These are phyloP conservation scores for Penicillium sp. DNA, from an alignment of 2,329 filamentous ascomycete species.

Conservation along the genomic window DNA sequence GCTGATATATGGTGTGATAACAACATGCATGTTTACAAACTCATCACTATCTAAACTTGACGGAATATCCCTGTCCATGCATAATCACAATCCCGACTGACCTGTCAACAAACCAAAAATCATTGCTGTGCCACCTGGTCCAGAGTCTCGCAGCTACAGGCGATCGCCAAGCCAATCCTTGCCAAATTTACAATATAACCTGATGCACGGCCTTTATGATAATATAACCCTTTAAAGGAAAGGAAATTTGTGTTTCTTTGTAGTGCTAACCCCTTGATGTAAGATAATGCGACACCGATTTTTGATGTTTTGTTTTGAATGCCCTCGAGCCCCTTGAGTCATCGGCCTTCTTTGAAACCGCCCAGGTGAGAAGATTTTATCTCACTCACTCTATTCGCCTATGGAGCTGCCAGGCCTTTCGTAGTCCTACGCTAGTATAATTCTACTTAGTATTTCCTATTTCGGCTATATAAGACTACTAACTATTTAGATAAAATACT, in stretches of 20 bases:
- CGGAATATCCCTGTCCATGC: neutral
- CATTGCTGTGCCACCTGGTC: neutral
- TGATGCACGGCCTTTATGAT: neutral
- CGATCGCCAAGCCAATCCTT: neutral
- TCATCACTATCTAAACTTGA: neutral
- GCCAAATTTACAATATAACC: neutral
- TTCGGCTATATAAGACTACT: too few species aligned
- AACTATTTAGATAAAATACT: too few species aligned
- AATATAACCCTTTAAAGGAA: neutral
- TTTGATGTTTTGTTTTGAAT: neutral
- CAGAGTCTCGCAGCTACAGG: neutral
- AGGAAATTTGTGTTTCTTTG: neutral
- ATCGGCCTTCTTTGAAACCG: neutral
- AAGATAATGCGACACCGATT: neutral
- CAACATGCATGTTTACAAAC: neutral
- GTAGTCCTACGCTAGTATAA: too few species aligned
- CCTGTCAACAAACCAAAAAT: neutral
- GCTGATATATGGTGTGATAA: neutral
- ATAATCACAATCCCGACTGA: neutral
- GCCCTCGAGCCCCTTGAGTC: neutral
- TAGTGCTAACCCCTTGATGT: neutral
- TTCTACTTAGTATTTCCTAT: too few species aligned
- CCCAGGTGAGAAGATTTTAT: neutral
- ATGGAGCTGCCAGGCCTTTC: neutral
- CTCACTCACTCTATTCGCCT: neutral